These are phyloP conservation scores for Thelonectria rubi DNA, from an alignment of 2,329 filamentous ascomycete genomes.

Conservation along the genomic window DNA sequence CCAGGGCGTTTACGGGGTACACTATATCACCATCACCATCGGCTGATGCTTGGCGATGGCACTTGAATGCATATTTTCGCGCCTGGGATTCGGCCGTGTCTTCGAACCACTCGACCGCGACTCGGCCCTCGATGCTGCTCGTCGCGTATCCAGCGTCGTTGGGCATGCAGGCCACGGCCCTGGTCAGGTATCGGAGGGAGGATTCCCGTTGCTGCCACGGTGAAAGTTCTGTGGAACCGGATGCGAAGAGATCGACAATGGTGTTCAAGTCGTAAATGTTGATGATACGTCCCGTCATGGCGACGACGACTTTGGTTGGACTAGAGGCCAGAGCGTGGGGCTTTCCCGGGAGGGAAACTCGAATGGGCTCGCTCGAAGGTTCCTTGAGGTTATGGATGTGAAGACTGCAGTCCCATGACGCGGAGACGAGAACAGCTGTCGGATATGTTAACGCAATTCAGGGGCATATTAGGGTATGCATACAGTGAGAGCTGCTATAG, in stretches of 20 bases:
- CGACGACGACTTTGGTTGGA: conserved; percentile 85
- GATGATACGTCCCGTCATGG: conserved; percentile 93
- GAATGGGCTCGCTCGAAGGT: conserved; percentile 64
- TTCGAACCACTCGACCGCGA: conserved; percentile 98
- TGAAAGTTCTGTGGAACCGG: conserved; percentile 61
- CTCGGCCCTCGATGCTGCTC: conserved; percentile 90
- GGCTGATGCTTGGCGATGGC: conserved; percentile 80
- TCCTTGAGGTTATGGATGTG: conserved; percentile 78
- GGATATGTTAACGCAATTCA: conserved; percentile 27
- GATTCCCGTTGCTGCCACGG: conserved; percentile 96
- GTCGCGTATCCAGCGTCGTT: conserved; percentile 94
- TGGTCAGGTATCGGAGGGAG: conserved; percentile 94
- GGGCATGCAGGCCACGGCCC: conserved; percentile 94
- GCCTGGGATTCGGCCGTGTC: conserved; percentile 86
- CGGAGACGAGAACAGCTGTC: conserved; percentile 79
- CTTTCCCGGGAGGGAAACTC: conserved; percentile 80
- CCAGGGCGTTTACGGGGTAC: conserved; percentile 89
- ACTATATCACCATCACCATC: conserved; percentile 79
- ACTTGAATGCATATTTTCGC: conserved; percentile 98
- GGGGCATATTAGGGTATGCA: conserved; percentile 38
- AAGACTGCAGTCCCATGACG: conserved; percentile 92
- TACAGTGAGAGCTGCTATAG: conserved; percentile 78
- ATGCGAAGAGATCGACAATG: conserved; percentile 64
- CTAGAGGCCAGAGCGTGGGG: conserved; percentile 86
- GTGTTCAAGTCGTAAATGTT: conserved; percentile 90